Percentiles rank a stretch among this genome's conserved stretches.
phyloP scores from a whole-genome alignment of 345 rosid species.

The Microcos paniculata region DNA sequence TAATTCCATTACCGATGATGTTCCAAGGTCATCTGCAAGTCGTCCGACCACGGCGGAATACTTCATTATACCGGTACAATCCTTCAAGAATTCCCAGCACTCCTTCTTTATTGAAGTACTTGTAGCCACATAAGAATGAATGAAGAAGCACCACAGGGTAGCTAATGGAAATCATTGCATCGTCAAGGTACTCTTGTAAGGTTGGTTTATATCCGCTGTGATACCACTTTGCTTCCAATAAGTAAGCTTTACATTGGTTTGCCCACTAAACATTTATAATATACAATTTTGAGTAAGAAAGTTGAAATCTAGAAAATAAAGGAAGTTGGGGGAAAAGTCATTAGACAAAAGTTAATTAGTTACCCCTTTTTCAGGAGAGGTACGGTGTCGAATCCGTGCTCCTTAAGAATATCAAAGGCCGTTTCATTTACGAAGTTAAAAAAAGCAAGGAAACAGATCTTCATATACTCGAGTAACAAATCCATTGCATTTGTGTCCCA shows the following conservation, averaged over 20 bases:
- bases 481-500: too few relatives aligned
- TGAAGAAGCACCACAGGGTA: constrained; percentile 26
- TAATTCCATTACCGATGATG: too few relatives aligned
- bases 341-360: background rate
- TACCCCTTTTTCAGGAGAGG: constrained; percentile 42
- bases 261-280: constrained; percentile 32
- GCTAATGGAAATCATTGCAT: too few relatives aligned
- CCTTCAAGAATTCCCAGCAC: too few relatives aligned
- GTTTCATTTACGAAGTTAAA: too few relatives aligned
- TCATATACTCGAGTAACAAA: too few relatives aligned
- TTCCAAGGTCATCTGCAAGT: constrained; percentile 36
- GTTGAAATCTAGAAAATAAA: background rate
- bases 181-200: too few relatives aligned
- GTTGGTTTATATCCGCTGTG: too few relatives aligned
- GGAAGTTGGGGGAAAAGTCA: background rate
- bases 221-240: constrained; percentile 50
- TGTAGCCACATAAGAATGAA: constrained; percentile 10
- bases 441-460: too few relatives aligned
- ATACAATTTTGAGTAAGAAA: background rate
- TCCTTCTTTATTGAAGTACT: constrained; percentile 22
- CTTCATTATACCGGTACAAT: constrained; percentile 11
- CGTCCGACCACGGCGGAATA: constrained; percentile 34
- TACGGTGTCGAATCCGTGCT: constrained; percentile 28
- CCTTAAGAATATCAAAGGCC: constrained; percentile 27
- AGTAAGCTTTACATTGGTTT: constrained; percentile 31